Evolutionary conservation across 768 basidiomycete species (phyloP), one percentile per base, ranked within the genome.

Genomic region (Cytidiella melzeri): DNA sequence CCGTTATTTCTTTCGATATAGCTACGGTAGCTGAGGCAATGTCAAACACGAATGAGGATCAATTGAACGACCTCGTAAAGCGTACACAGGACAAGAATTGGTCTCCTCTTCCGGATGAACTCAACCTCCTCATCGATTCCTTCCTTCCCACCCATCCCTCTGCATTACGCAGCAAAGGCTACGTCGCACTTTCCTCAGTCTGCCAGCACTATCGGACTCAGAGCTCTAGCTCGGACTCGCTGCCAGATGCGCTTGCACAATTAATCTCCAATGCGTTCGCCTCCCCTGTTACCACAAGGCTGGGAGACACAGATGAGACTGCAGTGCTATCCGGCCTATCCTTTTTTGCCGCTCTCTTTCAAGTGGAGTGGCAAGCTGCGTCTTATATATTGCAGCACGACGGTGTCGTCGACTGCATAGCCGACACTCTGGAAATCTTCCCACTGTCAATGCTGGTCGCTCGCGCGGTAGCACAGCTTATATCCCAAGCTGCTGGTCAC

Each of bases 281-380:
- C 20, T 74, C 78, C 24, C 58, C 69, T 0, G 62, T 87, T 27
- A 55, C 74, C 6, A 64, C 70, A 11, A 69, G 71, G 38, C 69
- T 92, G 9, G 68, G 75, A 27, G 81, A 83, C 40, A 73, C 77
- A 2, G 70, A 77, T 18, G 81, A 87, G 62, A 50, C 59, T 10
- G 69, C 72, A 28, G 64, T 81, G 23, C 66, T 84, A 15, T 65
- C 70, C 12, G 82, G 80, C 10, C 65, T 86, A 34, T 74, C 80
- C 1, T 84, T 91, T 62, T 71, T 92, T 43, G 70, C 76, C n/a
- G 88, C 87, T 0, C 69, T 94, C 18, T 90, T 92, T 59, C 88
- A 92, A 61, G 80, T 92, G n/a, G 88, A 91, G 56, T 76, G 81
- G 66, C 68, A 74, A 45, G 69, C 80, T 1, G 91, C 87, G 9